Conservation (phyloP, 768 basidiomycete genomes). For the Suillus sp. region DNA sequence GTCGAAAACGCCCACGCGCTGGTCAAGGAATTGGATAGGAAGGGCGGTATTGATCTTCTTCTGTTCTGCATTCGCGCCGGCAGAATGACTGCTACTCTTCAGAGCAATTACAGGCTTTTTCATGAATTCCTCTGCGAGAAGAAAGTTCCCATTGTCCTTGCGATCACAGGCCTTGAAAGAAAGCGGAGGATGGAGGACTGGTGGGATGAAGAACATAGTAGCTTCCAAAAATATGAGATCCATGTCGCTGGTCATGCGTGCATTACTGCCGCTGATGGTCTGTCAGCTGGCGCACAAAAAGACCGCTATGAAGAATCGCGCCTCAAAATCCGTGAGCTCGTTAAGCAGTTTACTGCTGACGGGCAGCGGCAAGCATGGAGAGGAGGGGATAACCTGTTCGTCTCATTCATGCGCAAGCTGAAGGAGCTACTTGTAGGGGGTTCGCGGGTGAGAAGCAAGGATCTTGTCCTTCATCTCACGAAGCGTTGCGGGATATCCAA, state of each 20-base stretch:
- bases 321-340: fast-evolving
- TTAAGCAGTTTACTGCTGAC: conserved; percentile 27
- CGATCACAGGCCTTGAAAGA: conserved; percentile 42
- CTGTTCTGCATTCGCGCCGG: conserved; percentile 43
- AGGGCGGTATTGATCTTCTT: conserved; percentile 42
- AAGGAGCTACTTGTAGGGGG: not conserved
- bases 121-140: conserved; percentile 21
- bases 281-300: conserved; percentile 16
- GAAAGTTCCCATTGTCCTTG: conserved; percentile 11
- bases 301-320: conserved; percentile 16
- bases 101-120: conserved; percentile 36
- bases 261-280: conserved; percentile 24
- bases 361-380: conserved; percentile 14
- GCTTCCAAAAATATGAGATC: conserved; percentile 19
- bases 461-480: not conserved
- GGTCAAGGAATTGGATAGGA: conserved; percentile 31
- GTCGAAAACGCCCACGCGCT: conserved; percentile 36
- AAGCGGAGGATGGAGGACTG: conserved; percentile 38
- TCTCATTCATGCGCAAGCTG: not conserved
- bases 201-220: conserved; percentile 4
- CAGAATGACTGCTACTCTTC: conserved; percentile 31
- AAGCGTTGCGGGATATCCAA: not conserved
- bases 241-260: conserved; percentile 34
- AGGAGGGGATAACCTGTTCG: not conserved
- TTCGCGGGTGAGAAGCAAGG: not conserved